Base-by-base conservation (phyloP, 2,329 filamentous ascomycete species). In the Claviceps paspali region DNA sequence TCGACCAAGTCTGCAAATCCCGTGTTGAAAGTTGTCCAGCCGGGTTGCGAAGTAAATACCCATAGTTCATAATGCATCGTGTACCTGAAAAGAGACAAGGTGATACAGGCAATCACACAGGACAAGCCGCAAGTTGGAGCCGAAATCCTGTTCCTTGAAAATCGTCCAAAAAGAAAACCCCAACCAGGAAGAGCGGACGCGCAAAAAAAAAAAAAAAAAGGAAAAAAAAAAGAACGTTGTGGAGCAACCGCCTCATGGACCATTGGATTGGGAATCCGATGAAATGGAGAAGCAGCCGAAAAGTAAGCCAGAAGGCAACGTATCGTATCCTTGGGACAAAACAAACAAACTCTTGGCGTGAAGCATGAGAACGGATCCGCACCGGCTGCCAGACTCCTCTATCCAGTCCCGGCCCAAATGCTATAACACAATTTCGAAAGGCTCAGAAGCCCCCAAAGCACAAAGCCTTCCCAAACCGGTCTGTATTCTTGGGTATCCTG, bases 401-500 rank as follows among this genome's bases (percentile, higher is more conserved):
- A 61, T 58, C 47, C 55, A 48, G 45, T 45, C 50, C 49, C 46
- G 49, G 47, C 49, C 49, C 52, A 52, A 55, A 39, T 51, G 55
- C 51, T 54, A 49, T 45, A n/a, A 49, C 48, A 49, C 48, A 52
- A 40, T 48, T 47, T 52, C 47, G 48, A 47, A 45, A 48, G 48
- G 50, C 21, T n/a, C 14, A 42, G 21, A 36, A 38, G 43, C 45
- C 46, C 51, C 45, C 45, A 52, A 55, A 52, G 49, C 52, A 52
- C 47, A 56, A 51, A 55, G 54, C 52, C 54, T 51, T 51, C 52
- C 49, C 53, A 43, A 44, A 48, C 47, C 46, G 46, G 49, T 47
- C 42, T 52, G 47, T 53, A 54, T 52, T 52, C 49, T 52, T 51
- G 53, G 52, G 55, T 58, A 54, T 52, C 52, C 54, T 53, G 47